Evolutionary conservation across 2,329 filamentous ascomycete species (phyloP).

Genomic region (Fusarium paranaense): DNA sequence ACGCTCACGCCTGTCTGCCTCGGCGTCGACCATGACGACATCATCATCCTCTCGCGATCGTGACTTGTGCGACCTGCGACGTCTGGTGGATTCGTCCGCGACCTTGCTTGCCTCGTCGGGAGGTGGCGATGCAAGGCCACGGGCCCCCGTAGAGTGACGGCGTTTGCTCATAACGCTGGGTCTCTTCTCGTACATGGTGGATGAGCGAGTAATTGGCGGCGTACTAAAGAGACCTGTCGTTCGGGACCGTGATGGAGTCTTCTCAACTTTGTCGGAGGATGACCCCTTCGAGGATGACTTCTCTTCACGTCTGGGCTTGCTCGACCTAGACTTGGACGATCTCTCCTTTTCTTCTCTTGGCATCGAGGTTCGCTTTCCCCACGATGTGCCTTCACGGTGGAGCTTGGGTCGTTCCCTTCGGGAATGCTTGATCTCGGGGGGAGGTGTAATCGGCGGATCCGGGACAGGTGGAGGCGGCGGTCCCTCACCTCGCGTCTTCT

Average conservation of each 20-base stretch:
- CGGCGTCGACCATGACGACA: slow-evolving; percentile 60
- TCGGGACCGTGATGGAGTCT: slow-evolving; percentile 65
- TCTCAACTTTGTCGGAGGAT: slow-evolving; percentile 74
- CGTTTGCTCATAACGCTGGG: slow-evolving; percentile 67
- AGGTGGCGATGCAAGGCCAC: slow-evolving; percentile 77
- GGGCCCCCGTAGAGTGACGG: slow-evolving; percentile 74
- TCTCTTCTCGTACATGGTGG: slow-evolving; percentile 75
- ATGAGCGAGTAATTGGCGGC: slow-evolving; percentile 75
- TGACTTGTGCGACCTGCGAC: slow-evolving; percentile 59
- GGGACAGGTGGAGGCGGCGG: slow-evolving; percentile 57
- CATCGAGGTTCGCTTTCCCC: slow-evolving; percentile 79
- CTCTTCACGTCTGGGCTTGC: slow-evolving; percentile 71
- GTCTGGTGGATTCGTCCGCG: slow-evolving; percentile 63
- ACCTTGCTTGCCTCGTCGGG: slow-evolving; percentile 78
- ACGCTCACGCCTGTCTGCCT: slow-evolving; percentile 49
- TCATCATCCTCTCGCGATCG: slow-evolving; percentile 53
- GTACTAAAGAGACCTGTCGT: slow-evolving; percentile 74
- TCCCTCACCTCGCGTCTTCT: slow-evolving; percentile 53
- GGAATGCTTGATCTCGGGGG: slow-evolving; percentile 67
- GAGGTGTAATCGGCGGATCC: slow-evolving; percentile 60
- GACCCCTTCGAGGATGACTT: slow-evolving; percentile 75
- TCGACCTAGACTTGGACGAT: slow-evolving; percentile 66
- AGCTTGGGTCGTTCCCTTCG: slow-evolving; percentile 84
- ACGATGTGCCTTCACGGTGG: slow-evolving; percentile 76
- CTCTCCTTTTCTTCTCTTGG: slow-evolving; percentile 59